A percentile compares a stretch with the other conserved stretches of the same genome.
Evolutionary conservation across 148 eudicot species (phyloP).

Genomic region (Persicaria tinctoria): DNA sequence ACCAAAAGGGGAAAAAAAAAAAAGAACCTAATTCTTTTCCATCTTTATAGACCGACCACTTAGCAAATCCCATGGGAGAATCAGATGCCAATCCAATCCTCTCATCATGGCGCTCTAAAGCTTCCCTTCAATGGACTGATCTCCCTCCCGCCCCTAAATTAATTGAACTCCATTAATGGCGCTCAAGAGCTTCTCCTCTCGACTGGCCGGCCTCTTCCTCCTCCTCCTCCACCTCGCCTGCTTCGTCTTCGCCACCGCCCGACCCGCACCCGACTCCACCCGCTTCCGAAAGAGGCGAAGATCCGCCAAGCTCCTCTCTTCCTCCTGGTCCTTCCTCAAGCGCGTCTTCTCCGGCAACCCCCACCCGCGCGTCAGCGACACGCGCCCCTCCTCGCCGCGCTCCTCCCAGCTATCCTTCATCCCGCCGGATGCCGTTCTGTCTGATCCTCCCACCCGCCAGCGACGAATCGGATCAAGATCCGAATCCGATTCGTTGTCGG

Average conservation of each 20-base stretch:
- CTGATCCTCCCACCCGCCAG: neutral
- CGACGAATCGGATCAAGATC: neutral
- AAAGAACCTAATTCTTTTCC: conserved; percentile 3
- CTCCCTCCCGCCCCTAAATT: neutral
- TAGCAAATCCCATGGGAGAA: neutral
- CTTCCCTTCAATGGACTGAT: neutral
- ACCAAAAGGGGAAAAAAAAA: neutral
- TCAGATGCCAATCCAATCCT: neutral
- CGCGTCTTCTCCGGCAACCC: conserved; percentile 30
- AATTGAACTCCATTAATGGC: conserved; percentile 4
- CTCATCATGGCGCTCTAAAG: neutral
- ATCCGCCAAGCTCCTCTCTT: conserved; percentile 23
- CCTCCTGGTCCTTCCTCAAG: conserved; percentile 60
- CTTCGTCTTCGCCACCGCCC: conserved; percentile 36
- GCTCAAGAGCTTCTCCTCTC: neutral
- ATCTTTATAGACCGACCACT: conserved; percentile 10
- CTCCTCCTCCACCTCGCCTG: conserved; percentile 55
- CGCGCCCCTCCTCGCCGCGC: conserved; percentile 32
- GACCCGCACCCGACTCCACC: neutral
- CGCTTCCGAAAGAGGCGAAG: conserved; percentile 22
- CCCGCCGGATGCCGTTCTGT: conserved; percentile 11
- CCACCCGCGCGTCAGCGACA: conserved; percentile 23
- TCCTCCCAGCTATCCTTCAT: conserved; percentile 26
- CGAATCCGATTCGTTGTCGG: conserved; percentile 3
- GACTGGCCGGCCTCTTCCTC: neutral